phyloP scores from a whole-genome alignment of 1,284 basidiomycete species.

The Psilocybe mexicana region DNA sequence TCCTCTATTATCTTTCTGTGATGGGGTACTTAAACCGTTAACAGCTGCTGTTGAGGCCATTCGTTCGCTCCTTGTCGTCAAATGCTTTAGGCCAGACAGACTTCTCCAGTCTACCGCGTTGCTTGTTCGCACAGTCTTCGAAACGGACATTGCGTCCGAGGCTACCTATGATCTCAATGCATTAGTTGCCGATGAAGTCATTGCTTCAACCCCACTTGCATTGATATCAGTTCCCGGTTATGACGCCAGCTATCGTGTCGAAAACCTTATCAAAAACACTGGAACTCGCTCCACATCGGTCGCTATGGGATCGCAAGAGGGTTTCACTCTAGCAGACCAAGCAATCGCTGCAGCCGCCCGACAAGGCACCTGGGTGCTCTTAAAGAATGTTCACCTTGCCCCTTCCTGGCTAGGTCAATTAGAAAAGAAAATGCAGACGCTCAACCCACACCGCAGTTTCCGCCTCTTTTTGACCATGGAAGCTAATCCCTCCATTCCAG shows the following conservation, averaged over 20 bases:
- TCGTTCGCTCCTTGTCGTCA: slow-evolving; percentile 78
- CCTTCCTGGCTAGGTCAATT: slow-evolving; percentile 93
- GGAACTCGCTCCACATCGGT: slow-evolving; percentile 81
- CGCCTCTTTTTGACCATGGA: slow-evolving; percentile 97
- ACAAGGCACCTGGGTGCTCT: slow-evolving; percentile 90
- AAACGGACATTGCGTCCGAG: slow-evolving; percentile 74
- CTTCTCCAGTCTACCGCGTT: slow-evolving; percentile 77
- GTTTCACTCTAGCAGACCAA: slow-evolving; percentile 92
- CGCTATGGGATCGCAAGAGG: slow-evolving; percentile 98
- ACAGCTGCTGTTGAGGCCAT: slow-evolving; percentile 74
- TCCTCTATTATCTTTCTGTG: slow-evolving; percentile 19
- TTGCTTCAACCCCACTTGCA: slow-evolving; percentile 82
- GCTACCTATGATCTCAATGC: slow-evolving; percentile 73
- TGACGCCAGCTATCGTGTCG: slow-evolving; percentile 94
- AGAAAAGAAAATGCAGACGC: slow-evolving; percentile 94
- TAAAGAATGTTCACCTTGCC: slow-evolving; percentile 96
- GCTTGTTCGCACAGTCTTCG: slow-evolving; percentile 78
- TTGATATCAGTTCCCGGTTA: slow-evolving; percentile 94
- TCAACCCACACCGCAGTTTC: slow-evolving; percentile 88
- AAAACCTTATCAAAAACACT: slow-evolving; percentile 81
- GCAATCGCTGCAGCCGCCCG: slow-evolving; percentile 89
- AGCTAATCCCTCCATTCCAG: slow-evolving; percentile 88
- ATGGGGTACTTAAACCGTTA: slow-evolving; percentile 19
- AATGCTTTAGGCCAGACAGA: slow-evolving; percentile 89
- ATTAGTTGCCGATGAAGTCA: slow-evolving; percentile 80